Conservation (phyloP, 2,329 filamentous ascomycete species). For the Blastomyces parvus region DNA sequence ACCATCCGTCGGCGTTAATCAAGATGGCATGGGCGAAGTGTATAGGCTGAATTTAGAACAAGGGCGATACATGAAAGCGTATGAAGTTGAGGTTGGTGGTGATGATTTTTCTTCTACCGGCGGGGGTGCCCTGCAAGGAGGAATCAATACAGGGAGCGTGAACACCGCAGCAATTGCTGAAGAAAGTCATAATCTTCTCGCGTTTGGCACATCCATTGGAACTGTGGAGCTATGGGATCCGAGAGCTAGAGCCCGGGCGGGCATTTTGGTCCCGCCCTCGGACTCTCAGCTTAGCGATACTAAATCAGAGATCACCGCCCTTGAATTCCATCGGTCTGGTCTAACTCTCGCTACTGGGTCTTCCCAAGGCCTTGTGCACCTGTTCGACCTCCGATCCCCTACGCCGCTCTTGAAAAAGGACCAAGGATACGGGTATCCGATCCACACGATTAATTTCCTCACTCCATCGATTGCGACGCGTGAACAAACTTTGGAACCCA, state of each 20-base stretch:
- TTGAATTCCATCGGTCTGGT: constrained; percentile 77
- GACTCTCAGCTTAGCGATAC: constrained; percentile 31
- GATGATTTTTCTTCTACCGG: constrained; percentile 61
- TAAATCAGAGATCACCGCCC: constrained; percentile 63
- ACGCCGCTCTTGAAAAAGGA: constrained; percentile 81
- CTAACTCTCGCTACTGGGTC: constrained; percentile 78
- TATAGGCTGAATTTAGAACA: constrained; percentile 86
- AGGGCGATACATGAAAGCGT: constrained; percentile 88
- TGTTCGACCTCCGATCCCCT: constrained; percentile 87
- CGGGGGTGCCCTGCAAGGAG: constrained; percentile 71
- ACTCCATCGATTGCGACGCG: constrained; percentile 58
- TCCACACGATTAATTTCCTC: constrained; percentile 69
- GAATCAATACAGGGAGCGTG: constrained; percentile 73
- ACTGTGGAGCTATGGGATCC: constrained; percentile 97
- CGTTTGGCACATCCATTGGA: constrained; percentile 90
- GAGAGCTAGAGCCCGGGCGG: constrained; percentile 69
- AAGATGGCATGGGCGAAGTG: constrained; percentile 79
- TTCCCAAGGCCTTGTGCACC: constrained; percentile 76
- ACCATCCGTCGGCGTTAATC: constrained; percentile 77
- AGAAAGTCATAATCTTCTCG: constrained; percentile 76
- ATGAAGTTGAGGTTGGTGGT: constrained; percentile 79
- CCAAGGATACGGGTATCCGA: constrained; percentile 87
- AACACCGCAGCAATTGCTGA: constrained; percentile 83
- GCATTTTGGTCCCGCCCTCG: constrained; percentile 55
- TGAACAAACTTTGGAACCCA: constrained; percentile 57